phyloP scores from a whole-genome alignment of 176 grass and related monocot species.

The Cymbopogon citratus region DNA sequence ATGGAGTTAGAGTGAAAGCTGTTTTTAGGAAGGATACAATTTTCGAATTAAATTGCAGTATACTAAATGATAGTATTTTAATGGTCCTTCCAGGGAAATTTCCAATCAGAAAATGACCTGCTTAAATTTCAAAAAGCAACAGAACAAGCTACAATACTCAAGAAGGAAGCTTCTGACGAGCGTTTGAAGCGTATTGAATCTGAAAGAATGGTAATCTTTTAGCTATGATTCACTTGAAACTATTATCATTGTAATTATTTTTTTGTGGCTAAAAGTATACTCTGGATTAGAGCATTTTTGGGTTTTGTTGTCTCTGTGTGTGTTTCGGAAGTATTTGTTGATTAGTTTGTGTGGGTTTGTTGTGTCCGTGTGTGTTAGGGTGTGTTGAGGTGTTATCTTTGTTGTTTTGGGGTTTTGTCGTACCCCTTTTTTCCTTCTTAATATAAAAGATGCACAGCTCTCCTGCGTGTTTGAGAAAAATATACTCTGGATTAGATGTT shows the following conservation, averaged over 20 bases:
- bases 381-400: too few relatives aligned
- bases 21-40: background rate
- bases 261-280: background rate
- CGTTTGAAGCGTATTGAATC: constrained; percentile 44
- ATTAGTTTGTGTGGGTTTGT: too few relatives aligned
- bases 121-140: constrained; percentile 21
- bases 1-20: background rate
- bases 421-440: too few relatives aligned
- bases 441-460: too few relatives aligned
- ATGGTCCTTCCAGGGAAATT: constrained; percentile 30
- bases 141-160: constrained; percentile 28
- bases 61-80: constrained; percentile 16
- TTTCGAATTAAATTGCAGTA: background rate
- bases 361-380: too few relatives aligned
- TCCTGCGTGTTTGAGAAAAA: too few relatives aligned
- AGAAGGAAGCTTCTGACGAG: constrained; percentile 41
- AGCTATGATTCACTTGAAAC: background rate
- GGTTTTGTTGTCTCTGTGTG: too few relatives aligned
- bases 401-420: too few relatives aligned
- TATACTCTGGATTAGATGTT: background rate
- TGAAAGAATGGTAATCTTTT: constrained; percentile 38
- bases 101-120: constrained; percentile 3
- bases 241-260: background rate
- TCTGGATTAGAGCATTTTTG: background rate
- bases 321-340: too few relatives aligned